Evolutionary conservation across 1,139 yeast species (phyloP).

Genomic region (Hansenula sp.): DNA sequence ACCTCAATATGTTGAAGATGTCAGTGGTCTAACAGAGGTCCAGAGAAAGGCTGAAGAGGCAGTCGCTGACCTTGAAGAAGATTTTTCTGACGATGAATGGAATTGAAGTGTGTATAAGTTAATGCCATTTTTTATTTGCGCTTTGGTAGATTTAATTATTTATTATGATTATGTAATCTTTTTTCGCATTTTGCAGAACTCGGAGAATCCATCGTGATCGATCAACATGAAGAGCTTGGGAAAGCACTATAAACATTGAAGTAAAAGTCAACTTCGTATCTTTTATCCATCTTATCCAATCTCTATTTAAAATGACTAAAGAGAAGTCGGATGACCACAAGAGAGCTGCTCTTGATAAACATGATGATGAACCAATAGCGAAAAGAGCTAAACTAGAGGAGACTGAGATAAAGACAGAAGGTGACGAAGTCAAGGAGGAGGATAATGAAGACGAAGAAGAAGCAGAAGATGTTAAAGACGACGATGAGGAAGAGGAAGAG

Average conservation of each 20-base stretch:
- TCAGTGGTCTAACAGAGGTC: slow-evolving; percentile 72
- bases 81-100: slow-evolving; percentile 32
- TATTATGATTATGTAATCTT: neutral
- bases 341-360: slow-evolving; percentile 20
- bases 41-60: slow-evolving; percentile 72
- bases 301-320: no score
- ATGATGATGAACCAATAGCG: slow-evolving; percentile 33
- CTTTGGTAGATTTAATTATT: neutral
- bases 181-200: neutral
- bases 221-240: neutral
- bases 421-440: slow-evolving; percentile 19
- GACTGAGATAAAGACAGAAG: slow-evolving; percentile 15
- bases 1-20: slow-evolving; percentile 59
- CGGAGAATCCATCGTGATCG: neutral
- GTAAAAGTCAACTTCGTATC: slow-evolving; percentile 9
- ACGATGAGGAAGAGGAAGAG: slow-evolving; percentile 28
- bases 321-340: slow-evolving; percentile 14
- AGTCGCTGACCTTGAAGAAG: slow-evolving; percentile 34
- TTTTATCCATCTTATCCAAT: no score
- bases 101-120: neutral
- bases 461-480: slow-evolving; percentile 18
- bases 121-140: neutral
- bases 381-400: slow-evolving; percentile 27
- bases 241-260: slow-evolving; percentile 5
- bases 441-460: slow-evolving; percentile 22